Conservation (phyloP, 2,329 filamentous ascomycete genomes). For the Alternaria brassicicola region DNA sequence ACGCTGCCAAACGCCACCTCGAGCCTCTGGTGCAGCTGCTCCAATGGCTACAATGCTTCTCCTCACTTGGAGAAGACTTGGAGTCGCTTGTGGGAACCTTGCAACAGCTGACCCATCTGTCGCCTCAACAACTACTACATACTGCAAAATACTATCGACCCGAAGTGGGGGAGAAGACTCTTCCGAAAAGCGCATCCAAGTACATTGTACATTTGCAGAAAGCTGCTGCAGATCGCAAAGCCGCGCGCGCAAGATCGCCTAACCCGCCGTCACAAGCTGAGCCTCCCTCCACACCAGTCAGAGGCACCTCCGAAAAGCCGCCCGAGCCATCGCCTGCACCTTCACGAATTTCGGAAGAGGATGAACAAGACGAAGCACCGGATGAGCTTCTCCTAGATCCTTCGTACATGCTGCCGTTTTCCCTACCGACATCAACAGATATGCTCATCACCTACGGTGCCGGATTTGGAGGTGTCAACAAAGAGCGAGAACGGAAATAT, state of each 20-base stretch:
- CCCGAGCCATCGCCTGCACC: slow-evolving; percentile 42
- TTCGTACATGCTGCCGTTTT: slow-evolving; percentile 90
- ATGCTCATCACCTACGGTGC: slow-evolving; percentile 97
- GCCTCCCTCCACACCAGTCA: slow-evolving; percentile 43
- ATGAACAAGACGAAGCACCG: slow-evolving; percentile 72
- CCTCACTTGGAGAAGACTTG: slow-evolving; percentile 86
- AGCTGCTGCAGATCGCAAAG: slow-evolving; percentile 64
- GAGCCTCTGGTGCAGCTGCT: slow-evolving; percentile 90
- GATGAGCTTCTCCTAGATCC: slow-evolving; percentile 84
- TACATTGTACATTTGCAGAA: slow-evolving; percentile 82
- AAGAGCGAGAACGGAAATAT: slow-evolving; percentile 91
- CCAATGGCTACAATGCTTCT: slow-evolving; percentile 98
- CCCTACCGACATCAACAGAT: slow-evolving; percentile 92
- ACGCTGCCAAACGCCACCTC: slow-evolving; percentile 82
- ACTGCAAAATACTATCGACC: slow-evolving; percentile 90
- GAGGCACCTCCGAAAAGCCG: slow-evolving; percentile 28
- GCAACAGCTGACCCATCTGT: slow-evolving; percentile 84
- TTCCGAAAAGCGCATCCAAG: slow-evolving; percentile 86
- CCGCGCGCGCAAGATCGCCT: slow-evolving; percentile 36
- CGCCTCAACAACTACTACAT: slow-evolving; percentile 87
- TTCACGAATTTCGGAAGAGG: slow-evolving; percentile 50
- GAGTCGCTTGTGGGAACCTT: slow-evolving; percentile 87
- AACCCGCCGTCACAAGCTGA: slow-evolving; percentile 47
- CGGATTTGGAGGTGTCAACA: slow-evolving; percentile 89
- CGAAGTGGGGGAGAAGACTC: slow-evolving; percentile 91